Evolutionary conservation across 306 rosid genomes (phyloP).

Genomic region (Vigna radiata): DNA sequence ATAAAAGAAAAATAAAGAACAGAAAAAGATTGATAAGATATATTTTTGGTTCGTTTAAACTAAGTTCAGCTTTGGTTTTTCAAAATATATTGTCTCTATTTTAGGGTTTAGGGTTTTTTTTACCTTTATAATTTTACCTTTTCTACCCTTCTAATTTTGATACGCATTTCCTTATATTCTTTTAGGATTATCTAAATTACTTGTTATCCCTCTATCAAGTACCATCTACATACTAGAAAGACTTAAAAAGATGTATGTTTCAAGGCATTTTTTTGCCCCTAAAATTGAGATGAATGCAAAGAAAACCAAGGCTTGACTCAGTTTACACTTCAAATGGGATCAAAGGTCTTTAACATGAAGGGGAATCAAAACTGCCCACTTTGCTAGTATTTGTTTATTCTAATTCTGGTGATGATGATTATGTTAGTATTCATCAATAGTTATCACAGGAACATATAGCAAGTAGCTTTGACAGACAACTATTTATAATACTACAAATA

Average conservation of each 20-base stretch:
- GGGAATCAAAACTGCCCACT: not conserved
- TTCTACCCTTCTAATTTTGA: too few species aligned
- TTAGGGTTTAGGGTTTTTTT: too few species aligned
- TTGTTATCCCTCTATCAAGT: too few species aligned
- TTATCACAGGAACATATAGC: not conserved
- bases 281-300: not conserved
- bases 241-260: too few species aligned
- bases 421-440: not conserved
- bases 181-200: too few species aligned
- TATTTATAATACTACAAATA: not conserved
- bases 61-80: too few species aligned
- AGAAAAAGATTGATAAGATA: too few species aligned
- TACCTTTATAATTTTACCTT: too few species aligned
- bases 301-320: not conserved
- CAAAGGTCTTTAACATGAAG: not conserved
- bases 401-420: not conserved
- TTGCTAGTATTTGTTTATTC: not conserved
- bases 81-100: too few species aligned
- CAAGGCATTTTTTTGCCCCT: not conserved
- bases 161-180: too few species aligned
- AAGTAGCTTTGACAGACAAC: not conserved
- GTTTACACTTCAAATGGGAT: not conserved
- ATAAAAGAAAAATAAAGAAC: too few species aligned
- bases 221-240: too few species aligned
- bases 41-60: not conserved